These are phyloP conservation scores for Penicillium brevicompactum DNA, from an alignment of 2,329 filamentous ascomycete species.

Conservation along the genomic window DNA sequence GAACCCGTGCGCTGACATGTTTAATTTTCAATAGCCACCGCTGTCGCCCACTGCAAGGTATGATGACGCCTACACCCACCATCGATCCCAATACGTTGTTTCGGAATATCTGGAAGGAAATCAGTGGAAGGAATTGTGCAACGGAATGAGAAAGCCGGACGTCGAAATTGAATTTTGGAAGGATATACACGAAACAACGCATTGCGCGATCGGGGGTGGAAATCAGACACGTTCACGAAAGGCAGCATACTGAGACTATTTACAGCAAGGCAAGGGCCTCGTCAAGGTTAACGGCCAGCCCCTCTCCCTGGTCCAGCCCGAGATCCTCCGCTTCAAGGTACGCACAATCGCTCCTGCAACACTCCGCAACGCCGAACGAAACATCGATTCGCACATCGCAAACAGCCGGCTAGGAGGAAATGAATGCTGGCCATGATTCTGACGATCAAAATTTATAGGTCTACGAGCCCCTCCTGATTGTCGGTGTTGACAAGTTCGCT, in stretches of 20 bases:
- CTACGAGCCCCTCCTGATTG: conserved; percentile 97
- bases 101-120: conserved; percentile 13
- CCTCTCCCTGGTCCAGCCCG: conserved; percentile 88
- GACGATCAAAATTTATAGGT: conserved; percentile 57
- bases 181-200: conserved; percentile 10
- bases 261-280: conserved; percentile 77
- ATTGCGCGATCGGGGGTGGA: conserved; percentile 18
- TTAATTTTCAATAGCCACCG: conserved; percentile 62
- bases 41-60: conserved; percentile 92
- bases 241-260: conserved; percentile 31
- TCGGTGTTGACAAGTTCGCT: conserved; percentile 96
- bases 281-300: conserved; percentile 99
- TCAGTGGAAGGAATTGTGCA: conserved; percentile 9
- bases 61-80: conserved; percentile 33
- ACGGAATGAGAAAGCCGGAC: conserved; percentile 5
- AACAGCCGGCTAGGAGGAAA: conserved; percentile 5
- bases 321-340: conserved; percentile 97
- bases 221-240: conserved; percentile 5
- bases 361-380: neutral
- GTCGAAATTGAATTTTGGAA: conserved; percentile 11
- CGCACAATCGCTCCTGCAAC: conserved; percentile 25
- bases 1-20: conserved; percentile 33
- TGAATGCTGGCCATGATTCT: conserved; percentile 1
- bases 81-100: conserved; percentile 20
- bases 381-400: neutral